Percentiles rank a stretch among this genome's conserved stretches.
Evolutionary conservation across 345 rosid genomes (phyloP).

Genomic region (Gossypium australe): DNA sequence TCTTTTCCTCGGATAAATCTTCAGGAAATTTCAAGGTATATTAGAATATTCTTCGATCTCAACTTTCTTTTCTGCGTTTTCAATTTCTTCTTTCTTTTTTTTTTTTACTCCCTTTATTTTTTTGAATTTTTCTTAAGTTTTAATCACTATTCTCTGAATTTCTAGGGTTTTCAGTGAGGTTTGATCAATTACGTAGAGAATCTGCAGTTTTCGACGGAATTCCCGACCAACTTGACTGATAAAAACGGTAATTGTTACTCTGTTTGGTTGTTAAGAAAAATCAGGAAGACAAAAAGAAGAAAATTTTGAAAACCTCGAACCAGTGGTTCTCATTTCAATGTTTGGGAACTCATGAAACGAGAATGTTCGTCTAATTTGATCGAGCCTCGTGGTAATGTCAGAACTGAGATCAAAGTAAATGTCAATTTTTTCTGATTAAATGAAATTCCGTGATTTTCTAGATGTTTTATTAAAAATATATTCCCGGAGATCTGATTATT

Average conservation of each 20-base stretch:
- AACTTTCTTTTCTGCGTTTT: not conserved
- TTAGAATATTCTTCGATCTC: not conserved
- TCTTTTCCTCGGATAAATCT: not conserved
- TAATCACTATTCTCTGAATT: not conserved
- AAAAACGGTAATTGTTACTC: not conserved
- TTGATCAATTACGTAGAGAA: not conserved
- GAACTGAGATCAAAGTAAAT: no score
- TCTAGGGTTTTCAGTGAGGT: not conserved
- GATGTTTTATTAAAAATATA: not conserved
- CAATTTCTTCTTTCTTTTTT: not conserved
- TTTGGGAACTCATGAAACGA: not conserved
- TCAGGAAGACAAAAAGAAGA: not conserved
- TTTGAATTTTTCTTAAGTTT: no score
- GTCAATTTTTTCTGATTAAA: no score
- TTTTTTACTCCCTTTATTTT: no score
- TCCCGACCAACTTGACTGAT: not conserved
- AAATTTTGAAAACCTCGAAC: not conserved
- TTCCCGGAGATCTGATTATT: not conserved
- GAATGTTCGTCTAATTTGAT: no score
- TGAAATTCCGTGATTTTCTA: not conserved
- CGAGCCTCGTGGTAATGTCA: no score
- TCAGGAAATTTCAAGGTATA: not conserved
- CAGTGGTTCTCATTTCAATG: not conserved
- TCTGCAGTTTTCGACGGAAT: not conserved
- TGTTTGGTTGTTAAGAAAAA: conserved; percentile 8